A percentile compares a stretch with the other conserved stretches of the same genome.
Conservation (phyloP, 2,329 filamentous ascomycete species). For the Paecilomyces niveus region DNA sequence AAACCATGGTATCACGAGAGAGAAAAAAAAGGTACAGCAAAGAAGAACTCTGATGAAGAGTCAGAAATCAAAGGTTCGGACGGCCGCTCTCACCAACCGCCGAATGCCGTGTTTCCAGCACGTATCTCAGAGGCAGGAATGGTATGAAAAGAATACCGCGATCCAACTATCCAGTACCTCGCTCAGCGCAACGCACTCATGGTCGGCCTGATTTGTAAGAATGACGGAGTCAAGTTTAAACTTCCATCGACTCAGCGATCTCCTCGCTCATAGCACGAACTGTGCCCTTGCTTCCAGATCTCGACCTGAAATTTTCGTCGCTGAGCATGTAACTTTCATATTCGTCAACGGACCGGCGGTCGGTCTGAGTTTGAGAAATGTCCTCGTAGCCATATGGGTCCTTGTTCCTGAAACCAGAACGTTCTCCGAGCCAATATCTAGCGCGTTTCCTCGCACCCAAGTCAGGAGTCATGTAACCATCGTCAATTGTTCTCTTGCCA, state of each 20-base stretch:
- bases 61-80: not conserved
- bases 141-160: not conserved
- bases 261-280: constrained; percentile 49
- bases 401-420: constrained; percentile 37
- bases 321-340: constrained; percentile 38
- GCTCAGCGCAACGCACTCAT: not conserved
- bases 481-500: constrained; percentile 41
- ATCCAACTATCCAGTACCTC: not conserved
- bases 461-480: constrained; percentile 44
- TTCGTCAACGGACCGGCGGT: constrained; percentile 29
- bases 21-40: not conserved
- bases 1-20: not conserved
- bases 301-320: constrained; percentile 35
- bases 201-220: not conserved
- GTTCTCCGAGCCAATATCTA: constrained; percentile 78
- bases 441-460: constrained; percentile 69
- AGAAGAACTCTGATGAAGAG: not conserved
- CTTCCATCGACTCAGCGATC: constrained; percentile 47
- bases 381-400: constrained; percentile 37
- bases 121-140: not conserved
- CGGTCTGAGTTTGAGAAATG: constrained; percentile 8
- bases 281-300: constrained; percentile 34
- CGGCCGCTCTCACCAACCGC: not conserved
- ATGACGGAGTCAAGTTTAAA: constrained; percentile 24
- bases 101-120: not conserved